Evolutionary conservation across 2,329 filamentous ascomycete genomes (phyloP).

Genomic region (Cordyceps cateniannulata): DNA sequence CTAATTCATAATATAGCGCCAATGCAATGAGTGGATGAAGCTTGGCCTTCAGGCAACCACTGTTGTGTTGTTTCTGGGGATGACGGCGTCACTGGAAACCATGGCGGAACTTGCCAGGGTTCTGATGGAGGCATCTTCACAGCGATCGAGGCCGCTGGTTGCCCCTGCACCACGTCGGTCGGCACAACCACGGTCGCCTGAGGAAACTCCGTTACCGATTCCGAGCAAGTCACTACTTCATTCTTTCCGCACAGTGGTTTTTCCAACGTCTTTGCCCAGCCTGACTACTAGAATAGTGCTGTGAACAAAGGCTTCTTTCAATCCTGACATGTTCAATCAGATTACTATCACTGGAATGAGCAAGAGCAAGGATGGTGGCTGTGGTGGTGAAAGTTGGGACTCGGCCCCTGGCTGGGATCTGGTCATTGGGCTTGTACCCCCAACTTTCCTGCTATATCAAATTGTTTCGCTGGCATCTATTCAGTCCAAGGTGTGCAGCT

Average conservation of each 20-base stretch:
- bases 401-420: not conserved
- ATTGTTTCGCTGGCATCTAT: not conserved
- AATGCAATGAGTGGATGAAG: slow-evolving; percentile 39
- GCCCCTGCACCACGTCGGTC: slow-evolving; percentile 40
- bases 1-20: slow-evolving; percentile 21
- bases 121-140: slow-evolving; percentile 18
- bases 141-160: slow-evolving; percentile 32
- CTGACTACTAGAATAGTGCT: slow-evolving; percentile 38
- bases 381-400: not conserved
- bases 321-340: slow-evolving; percentile 8
- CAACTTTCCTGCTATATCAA: not conserved
- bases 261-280: slow-evolving; percentile 38
- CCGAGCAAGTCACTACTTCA: slow-evolving; percentile 37
- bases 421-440: not conserved
- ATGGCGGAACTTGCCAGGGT: slow-evolving; percentile 13
- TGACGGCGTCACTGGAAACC: slow-evolving; percentile 26
- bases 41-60: slow-evolving; percentile 38
- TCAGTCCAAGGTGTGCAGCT: not conserved
- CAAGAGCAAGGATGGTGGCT: not conserved
- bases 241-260: slow-evolving; percentile 25
- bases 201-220: slow-evolving; percentile 33
- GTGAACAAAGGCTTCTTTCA: slow-evolving; percentile 30
- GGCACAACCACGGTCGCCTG: slow-evolving; percentile 40
- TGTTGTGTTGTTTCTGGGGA: slow-evolving; percentile 36
- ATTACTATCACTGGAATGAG: not conserved